Evolutionary conservation across 164 flowering plant species (phyloP).

Genomic region (Stephania japonica): DNA sequence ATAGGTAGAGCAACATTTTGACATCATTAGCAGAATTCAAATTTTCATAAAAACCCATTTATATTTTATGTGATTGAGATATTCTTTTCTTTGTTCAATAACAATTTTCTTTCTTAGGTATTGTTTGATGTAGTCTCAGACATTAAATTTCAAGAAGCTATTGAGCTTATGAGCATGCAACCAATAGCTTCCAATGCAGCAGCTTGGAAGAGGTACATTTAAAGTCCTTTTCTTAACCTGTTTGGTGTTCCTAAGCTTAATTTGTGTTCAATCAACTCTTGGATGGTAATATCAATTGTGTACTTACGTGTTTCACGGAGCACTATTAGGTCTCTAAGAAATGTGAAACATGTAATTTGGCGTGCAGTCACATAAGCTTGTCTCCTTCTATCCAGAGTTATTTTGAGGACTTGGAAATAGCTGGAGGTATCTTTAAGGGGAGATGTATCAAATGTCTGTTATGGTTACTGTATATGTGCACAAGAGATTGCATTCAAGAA

Average conservation of each 20-base stretch:
- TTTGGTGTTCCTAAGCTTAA: background rate
- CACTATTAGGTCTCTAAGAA: background rate
- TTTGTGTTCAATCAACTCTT: background rate
- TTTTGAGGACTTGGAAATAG: no score
- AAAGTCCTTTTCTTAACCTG: background rate
- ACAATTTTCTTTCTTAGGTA: slow-evolving; percentile 48
- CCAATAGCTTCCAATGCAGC: slow-evolving; percentile 70
- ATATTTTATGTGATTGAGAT: background rate
- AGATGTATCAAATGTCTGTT: no score
- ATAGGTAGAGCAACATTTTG: background rate
- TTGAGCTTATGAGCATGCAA: slow-evolving; percentile 91
- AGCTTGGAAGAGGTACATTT: slow-evolving; percentile 71
- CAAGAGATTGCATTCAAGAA: no score
- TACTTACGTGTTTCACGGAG: background rate
- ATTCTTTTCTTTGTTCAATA: background rate
- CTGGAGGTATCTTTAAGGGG: no score
- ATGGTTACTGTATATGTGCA: no score
- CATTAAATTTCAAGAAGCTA: slow-evolving; percentile 83
- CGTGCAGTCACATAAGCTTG: no score
- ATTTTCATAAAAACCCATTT: background rate
- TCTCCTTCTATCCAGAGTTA: no score
- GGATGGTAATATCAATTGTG: background rate
- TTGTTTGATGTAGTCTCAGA: slow-evolving; percentile 93
- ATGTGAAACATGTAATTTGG: no score
- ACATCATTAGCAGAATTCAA: background rate